Base-by-base conservation (phyloP, 495 filamentous ascomycete species). In the Neurospora sp. region DNA sequence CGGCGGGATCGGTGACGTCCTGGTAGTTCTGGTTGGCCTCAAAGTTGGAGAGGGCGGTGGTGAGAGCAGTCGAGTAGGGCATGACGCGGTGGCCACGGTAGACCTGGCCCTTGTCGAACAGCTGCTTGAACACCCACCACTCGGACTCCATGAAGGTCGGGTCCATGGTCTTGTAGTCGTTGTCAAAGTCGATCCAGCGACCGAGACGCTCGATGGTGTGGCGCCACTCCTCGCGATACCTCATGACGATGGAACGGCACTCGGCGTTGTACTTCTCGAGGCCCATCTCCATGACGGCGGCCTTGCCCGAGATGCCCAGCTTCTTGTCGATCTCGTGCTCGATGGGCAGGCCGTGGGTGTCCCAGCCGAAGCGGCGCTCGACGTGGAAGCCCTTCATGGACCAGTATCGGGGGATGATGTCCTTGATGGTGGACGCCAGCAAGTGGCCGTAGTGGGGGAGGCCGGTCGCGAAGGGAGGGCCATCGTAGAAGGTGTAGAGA, bases 321-420 rank as follows among this genome's bases (percentile, higher is more conserved):
- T 96, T 96, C 89, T 98, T 98, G 87, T 99, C 96, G 76, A 98
- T 98, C 84, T 98, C 96, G 80, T 97, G 92, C 82, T 99, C 96
- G 75, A 99, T 94, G 10, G 96, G 96, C 35, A 99, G 84, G 72
- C 96, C 96, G 81, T 99, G 96, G 20, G 96, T 98, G 80, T 99
- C 96, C 96, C 89, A 90, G 39, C 89, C 89, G 69, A 90, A 90
- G 41, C 87, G 82, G 62, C 90, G 84, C 83, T 91, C 89, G 37
- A 98, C 95, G 84, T 95, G 90, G 78, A 90, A 90, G 14, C 96
- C 96, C 82, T 96, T 97, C 94, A 97, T 97, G 41, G 94, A 94
- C 96, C 96, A 98, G 80, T 97, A 98, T 75, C 94, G 84, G 1
- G 95, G 94, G 76, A 98, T 96, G 73, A 98, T 94, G 81, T 98